Evolutionary conservation across 148 eudicot genomes (phyloP).

Genomic region (Euryodendron excelsum): DNA sequence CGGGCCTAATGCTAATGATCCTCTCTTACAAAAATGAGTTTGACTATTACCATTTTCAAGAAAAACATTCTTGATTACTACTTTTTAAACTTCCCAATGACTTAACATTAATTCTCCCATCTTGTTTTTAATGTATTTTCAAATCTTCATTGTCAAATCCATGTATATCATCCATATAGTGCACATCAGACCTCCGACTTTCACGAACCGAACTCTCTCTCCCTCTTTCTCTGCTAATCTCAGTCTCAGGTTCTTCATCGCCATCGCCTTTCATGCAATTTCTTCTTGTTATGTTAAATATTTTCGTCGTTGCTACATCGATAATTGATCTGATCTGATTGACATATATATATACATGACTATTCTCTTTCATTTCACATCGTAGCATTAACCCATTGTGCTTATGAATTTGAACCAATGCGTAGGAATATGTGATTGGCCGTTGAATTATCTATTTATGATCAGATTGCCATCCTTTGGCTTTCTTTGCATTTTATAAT

Average conservation of each 20-base stretch:
- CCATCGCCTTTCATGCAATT: not conserved
- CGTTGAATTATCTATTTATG: not conserved
- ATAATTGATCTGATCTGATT: not conserved
- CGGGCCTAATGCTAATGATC: too few relatives aligned
- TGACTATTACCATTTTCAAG: too few relatives aligned
- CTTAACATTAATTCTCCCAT: too few relatives aligned
- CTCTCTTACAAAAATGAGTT: too few relatives aligned
- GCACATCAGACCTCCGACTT: not conserved
- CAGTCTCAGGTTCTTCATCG: conserved; percentile 1
- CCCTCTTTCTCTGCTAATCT: not conserved
- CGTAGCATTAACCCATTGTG: not conserved
- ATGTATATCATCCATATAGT: too few relatives aligned
- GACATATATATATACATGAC: not conserved
- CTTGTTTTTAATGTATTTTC: too few relatives aligned
- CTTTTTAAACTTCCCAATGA: too few relatives aligned
- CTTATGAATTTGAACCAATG: not conserved
- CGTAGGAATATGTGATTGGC: not conserved
- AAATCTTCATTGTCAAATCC: too few relatives aligned
- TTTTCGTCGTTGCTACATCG: too few relatives aligned
- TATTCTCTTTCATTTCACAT: not conserved
- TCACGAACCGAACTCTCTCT: not conserved
- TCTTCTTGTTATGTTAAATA: not conserved
- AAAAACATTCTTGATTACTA: too few relatives aligned
- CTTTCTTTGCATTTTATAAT: not conserved
- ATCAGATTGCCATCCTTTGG: not conserved